These are phyloP conservation scores for Pichia sp. DNA, from an alignment of 1,139 yeast species.

Conservation along the genomic window DNA sequence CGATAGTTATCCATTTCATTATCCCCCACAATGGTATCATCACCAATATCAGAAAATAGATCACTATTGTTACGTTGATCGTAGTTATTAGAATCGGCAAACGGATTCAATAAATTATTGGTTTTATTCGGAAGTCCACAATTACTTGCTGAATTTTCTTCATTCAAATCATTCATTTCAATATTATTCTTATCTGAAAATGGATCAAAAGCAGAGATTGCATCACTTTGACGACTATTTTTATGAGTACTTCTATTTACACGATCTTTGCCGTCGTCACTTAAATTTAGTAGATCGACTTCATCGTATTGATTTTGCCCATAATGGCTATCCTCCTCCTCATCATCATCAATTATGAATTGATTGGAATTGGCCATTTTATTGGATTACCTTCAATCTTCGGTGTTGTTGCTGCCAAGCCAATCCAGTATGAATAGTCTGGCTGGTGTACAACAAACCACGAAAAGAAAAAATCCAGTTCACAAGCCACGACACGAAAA, in stretches of 20 bases:
- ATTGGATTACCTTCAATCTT: too few relatives aligned
- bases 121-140: background rate
- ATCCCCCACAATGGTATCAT: slow-evolving; percentile 10
- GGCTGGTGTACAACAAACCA: too few relatives aligned
- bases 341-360: slow-evolving; percentile 13
- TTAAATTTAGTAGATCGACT: too few relatives aligned
- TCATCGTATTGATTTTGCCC: too few relatives aligned
- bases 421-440: too few relatives aligned
- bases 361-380: slow-evolving; percentile 11
- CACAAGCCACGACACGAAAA: too few relatives aligned
- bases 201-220: slow-evolving; percentile 10
- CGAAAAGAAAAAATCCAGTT: too few relatives aligned
- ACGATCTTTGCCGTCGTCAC: too few relatives aligned
- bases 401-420: too few relatives aligned
- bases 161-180: slow-evolving; percentile 1
- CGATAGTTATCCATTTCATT: slow-evolving; percentile 1
- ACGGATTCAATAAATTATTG: slow-evolving; percentile 6
- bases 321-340: slow-evolving; percentile 6
- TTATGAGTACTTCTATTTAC: too few relatives aligned
- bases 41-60: slow-evolving; percentile 7
- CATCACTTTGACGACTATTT: too few relatives aligned
- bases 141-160: background rate
- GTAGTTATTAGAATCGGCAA: slow-evolving; percentile 3
- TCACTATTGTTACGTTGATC: slow-evolving; percentile 5
- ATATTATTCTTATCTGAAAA: slow-evolving; percentile 10